Evolutionary conservation across 2,329 filamentous ascomycete genomes (phyloP).

Genomic region (Neonectria ditissima): DNA sequence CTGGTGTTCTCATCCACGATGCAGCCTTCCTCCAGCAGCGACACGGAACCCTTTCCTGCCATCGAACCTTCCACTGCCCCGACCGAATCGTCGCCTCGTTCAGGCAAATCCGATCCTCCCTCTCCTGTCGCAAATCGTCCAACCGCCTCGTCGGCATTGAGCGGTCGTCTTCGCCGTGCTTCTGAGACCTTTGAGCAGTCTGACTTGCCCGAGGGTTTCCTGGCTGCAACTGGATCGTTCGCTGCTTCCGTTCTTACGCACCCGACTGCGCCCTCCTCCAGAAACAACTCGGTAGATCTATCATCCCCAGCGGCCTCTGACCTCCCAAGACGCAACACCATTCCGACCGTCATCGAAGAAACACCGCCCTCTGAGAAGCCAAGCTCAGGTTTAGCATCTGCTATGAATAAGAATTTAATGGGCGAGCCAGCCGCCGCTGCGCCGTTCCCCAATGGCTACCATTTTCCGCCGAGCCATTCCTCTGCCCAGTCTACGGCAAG

Average conservation of each 20-base stretch:
- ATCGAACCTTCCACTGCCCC: constrained; percentile 24
- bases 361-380: constrained; percentile 22
- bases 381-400: constrained; percentile 11
- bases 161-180: constrained; percentile 47
- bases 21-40: constrained; percentile 33
- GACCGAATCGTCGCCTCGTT: constrained; percentile 32
- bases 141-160: constrained; percentile 49
- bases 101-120: constrained; percentile 19
- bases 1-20: constrained; percentile 3
- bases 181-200: constrained; percentile 59
- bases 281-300: constrained; percentile 34
- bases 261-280: constrained; percentile 35
- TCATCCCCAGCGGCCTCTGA: constrained; percentile 38
- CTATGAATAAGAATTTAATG: constrained; percentile 19
- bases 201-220: constrained; percentile 60
- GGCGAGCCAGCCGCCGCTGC: constrained; percentile 49
- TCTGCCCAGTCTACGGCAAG: constrained; percentile 70
- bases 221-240: constrained; percentile 60
- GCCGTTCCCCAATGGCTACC: constrained; percentile 72
- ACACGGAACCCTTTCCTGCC: constrained; percentile 45
- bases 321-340: constrained; percentile 38
- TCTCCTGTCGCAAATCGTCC: constrained; percentile 39
- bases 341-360: constrained; percentile 39
- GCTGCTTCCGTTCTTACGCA: constrained; percentile 54
- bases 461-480: constrained; percentile 72